Evolutionary conservation across 2,329 filamentous ascomycete genomes (phyloP).

Genomic region (Aspergillus tamarii): DNA sequence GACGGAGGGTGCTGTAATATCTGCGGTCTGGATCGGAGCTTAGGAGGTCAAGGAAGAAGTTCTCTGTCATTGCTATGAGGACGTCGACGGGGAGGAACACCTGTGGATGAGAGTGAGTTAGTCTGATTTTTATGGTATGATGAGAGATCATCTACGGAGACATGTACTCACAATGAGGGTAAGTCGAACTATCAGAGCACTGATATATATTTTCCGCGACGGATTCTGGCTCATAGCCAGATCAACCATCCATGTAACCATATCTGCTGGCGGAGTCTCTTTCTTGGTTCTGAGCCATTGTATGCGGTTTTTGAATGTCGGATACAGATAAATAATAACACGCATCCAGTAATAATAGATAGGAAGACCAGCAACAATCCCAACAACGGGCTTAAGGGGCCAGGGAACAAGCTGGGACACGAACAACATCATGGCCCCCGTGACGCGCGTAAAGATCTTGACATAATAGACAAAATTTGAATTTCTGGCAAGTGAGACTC

Average conservation of each 20-base stretch:
- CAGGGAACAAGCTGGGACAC: neutral
- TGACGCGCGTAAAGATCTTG: neutral
- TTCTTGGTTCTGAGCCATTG: neutral
- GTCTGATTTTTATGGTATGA: no score
- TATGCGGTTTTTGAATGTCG: neutral
- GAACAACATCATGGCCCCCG: neutral
- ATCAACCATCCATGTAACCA: neutral
- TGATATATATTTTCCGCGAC: neutral
- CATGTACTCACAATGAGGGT: neutral
- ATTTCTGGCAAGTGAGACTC: neutral
- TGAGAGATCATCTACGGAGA: fast-evolving
- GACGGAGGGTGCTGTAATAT: neutral
- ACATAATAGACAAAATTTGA: neutral
- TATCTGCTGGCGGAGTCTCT: neutral
- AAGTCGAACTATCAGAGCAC: neutral
- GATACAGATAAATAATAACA: neutral
- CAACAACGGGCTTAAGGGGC: neutral
- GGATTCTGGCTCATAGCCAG: neutral
- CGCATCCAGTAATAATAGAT: neutral
- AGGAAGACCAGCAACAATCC: neutral
- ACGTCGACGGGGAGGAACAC: neutral
- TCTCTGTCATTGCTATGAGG: neutral
- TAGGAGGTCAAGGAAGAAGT: neutral
- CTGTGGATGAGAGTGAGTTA: neutral
- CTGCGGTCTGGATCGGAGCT: neutral